A percentile compares a stretch with the other conserved stretches of the same genome.
phyloP scores from a whole-genome alignment of 2,329 filamentous ascomycete genomes.

The Thelonectria olida region DNA sequence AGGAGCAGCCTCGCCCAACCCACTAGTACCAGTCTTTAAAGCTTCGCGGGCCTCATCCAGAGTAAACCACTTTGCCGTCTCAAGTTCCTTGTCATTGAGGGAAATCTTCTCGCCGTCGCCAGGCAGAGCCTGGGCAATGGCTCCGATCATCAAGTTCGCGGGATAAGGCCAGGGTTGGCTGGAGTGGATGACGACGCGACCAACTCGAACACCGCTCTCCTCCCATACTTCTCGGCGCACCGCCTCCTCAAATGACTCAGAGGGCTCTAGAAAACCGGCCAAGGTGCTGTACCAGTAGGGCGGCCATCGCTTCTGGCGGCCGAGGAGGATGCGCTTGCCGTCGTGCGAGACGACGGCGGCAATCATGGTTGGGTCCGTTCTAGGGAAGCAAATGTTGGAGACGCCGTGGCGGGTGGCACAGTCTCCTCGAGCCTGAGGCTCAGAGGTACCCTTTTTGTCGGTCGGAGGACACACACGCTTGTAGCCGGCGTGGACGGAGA shows the following conservation, averaged over 20 bases:
- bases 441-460: constrained; percentile 62
- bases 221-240: constrained; percentile 88
- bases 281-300: constrained; percentile 88
- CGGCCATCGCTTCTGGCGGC: constrained; percentile 86
- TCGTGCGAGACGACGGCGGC: constrained; percentile 89
- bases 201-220: constrained; percentile 80
- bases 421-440: constrained; percentile 65
- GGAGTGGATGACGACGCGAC: constrained; percentile 82
- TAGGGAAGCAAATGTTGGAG: constrained; percentile 90
- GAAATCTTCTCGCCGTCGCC: constrained; percentile 78
- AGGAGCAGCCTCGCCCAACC: constrained; percentile 70
- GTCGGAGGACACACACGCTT: constrained; percentile 82
- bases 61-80: constrained; percentile 88
- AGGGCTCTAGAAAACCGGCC: constrained; percentile 86
- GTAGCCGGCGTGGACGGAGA: constrained; percentile 81
- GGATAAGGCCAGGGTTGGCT: constrained; percentile 91
- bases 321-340: constrained; percentile 80
- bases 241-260: constrained; percentile 85
- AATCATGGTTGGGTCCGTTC: constrained; percentile 95
- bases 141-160: constrained; percentile 85
- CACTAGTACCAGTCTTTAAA: constrained; percentile 70
- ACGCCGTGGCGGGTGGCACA: constrained; percentile 87
- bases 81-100: constrained; percentile 90
- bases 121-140: constrained; percentile 85
- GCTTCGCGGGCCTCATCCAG: constrained; percentile 84